Evolutionary conservation across 768 basidiomycete genomes (phyloP).

Genomic region (Auriscalpium microsporum): DNA sequence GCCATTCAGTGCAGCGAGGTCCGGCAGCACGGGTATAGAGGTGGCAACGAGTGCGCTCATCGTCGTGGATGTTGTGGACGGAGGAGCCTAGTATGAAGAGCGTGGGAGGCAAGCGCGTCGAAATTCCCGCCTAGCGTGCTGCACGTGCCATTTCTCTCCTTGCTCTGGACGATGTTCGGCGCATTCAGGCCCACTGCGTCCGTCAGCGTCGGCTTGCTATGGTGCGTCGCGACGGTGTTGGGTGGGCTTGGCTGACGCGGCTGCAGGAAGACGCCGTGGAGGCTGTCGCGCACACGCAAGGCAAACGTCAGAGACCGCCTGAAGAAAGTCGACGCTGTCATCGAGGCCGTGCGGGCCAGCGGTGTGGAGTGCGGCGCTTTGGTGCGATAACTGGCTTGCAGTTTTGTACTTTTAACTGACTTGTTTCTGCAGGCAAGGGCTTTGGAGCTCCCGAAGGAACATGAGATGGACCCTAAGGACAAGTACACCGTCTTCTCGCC

Average conservation of each 20-base stretch:
- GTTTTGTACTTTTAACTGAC: not conserved
- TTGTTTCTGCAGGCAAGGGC: slow-evolving; percentile 50
- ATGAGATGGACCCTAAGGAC: slow-evolving; percentile 86
- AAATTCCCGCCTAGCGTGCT: not conserved
- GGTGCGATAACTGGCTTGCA: slow-evolving; percentile 37
- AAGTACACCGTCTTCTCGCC: slow-evolving; percentile 90
- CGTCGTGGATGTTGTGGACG: slow-evolving; percentile 6
- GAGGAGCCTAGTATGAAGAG: not conserved
- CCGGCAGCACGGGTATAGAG: not conserved
- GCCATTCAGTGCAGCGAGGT: slow-evolving; percentile 28
- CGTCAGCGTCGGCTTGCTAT: slow-evolving; percentile 71
- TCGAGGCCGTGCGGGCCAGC: slow-evolving; percentile 75
- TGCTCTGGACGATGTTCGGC: slow-evolving; percentile 58
- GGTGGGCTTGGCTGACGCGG: not conserved
- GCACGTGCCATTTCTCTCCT: not conserved
- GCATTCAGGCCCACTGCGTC: slow-evolving; percentile 69
- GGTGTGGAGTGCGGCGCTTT: slow-evolving; percentile 72
- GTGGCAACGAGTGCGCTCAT: slow-evolving; percentile 7
- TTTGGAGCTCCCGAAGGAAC: slow-evolving; percentile 81
- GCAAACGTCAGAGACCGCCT: slow-evolving; percentile 83
- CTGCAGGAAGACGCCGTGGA: slow-evolving; percentile 92
- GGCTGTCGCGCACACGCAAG: slow-evolving; percentile 84
- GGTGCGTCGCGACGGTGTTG: slow-evolving; percentile 38
- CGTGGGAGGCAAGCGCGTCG: slow-evolving; percentile 9
- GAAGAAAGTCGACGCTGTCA: slow-evolving; percentile 89